Evolutionary conservation across 2,329 filamentous ascomycete genomes (phyloP), one percentile per base, ranked within the genome.

Genomic region (Nannizziopsis arthrosporioides): DNA sequence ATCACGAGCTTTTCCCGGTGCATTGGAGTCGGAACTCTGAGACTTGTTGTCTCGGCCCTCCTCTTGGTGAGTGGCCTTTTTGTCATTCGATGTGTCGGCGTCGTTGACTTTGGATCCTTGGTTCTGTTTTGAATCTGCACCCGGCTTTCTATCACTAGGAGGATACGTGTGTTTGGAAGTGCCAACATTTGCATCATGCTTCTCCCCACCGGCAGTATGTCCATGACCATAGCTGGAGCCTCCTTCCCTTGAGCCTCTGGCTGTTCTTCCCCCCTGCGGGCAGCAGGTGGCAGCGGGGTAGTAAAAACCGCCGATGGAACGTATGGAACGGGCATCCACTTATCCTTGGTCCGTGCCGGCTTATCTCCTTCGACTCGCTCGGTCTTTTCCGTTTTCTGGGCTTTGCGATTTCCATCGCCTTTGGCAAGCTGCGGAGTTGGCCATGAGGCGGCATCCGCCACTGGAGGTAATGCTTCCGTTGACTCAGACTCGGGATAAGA

Each of bases 261-360:
- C 67, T 46, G 73, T 67, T 57, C 76, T 70, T 52, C 77, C 74
- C 46, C 76, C 75, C 75, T 70, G 49, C 75, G 70, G 44, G 71
- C 68, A 53, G 68, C 62, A 39, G 67, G 57, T 10, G 70, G 70
- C 32, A 94, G 65, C 22, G 84, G 86, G 0, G 92, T 95, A 63
- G 86, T 84, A 66, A 94, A 96, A 50, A 82, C 81, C 42, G 92
- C 87, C 11, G 80, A 83, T 7, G 88, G 90, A 10, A 85, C 86
- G 59, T 89, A 90, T 31, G 82, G 79, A 49, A 95, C 78, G 1
- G 81, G 76, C 50, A 85, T 81, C 90, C 92, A 96, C 60, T 88
- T 85, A 58, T 84, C 80, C 71, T 93, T 93, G 11, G 71, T 64
- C 56, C 75, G 81, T 65, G 71, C 73, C 57, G 47, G 79, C 54